Percentiles rank a stretch among this genome's conserved stretches.
Conservation (phyloP, 2,329 filamentous ascomycete species). For the Thelonectria olida region DNA sequence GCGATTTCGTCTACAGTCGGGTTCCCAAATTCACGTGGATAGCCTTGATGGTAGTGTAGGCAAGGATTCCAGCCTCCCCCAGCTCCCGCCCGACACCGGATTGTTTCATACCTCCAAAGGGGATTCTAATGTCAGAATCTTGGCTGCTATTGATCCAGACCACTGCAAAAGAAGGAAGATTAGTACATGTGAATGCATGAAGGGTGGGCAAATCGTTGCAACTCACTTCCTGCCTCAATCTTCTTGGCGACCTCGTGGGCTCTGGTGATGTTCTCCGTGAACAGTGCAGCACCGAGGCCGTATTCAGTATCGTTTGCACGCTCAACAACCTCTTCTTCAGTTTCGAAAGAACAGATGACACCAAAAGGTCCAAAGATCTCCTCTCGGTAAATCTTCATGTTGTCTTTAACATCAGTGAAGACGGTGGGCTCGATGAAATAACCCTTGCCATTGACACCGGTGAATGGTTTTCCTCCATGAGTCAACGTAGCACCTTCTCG, state of each 20-base stretch:
- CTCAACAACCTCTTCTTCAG: conserved; percentile 49
- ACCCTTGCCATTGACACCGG: not conserved
- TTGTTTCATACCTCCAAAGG: conserved; percentile 57
- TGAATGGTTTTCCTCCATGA: not conserved
- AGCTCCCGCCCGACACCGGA: conserved; percentile 54
- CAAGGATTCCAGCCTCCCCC: conserved; percentile 51
- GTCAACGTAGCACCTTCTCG: conserved; percentile 45
- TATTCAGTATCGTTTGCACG: conserved; percentile 63
- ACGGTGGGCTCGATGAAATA: not conserved
- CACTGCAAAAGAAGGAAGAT: conserved; percentile 31
- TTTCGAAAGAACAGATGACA: conserved; percentile 50
- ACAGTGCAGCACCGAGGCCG: conserved; percentile 67
- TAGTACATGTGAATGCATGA: not conserved
- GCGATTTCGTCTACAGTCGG: not conserved
- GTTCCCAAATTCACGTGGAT: conserved; percentile 47
- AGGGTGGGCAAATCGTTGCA: not conserved
- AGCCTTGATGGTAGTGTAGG: conserved; percentile 52
- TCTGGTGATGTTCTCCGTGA: conserved; percentile 64
- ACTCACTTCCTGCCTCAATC: conserved; percentile 62
- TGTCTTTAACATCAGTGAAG: not conserved
- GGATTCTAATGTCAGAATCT: conserved; percentile 51
- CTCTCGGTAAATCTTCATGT: conserved; percentile 35
- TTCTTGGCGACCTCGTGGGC: conserved; percentile 58
- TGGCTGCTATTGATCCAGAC: conserved; percentile 59
- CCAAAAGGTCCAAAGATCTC: conserved; percentile 56